Evolutionary conservation across 1,284 basidiomycete genomes (phyloP), one percentile per base, ranked within the genome.

Genomic region (Porogramme epimiltina): DNA sequence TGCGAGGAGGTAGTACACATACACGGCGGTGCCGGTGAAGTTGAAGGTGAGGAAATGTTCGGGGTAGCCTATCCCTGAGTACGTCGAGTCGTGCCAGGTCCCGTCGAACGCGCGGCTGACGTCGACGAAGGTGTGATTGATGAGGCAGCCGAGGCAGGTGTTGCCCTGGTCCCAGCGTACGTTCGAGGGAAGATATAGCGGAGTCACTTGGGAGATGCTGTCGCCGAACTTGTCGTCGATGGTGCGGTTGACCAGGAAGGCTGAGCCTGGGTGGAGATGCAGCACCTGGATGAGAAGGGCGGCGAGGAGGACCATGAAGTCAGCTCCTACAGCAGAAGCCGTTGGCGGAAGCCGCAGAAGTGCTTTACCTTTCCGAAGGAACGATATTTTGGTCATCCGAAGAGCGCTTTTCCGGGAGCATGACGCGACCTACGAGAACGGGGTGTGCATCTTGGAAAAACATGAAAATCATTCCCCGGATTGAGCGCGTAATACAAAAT

Each of bases 171-270:
- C 63, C 15, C 45, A 37, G 15, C 41, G 50, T 4, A 67, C 66
- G 18, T 69, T 69, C 11, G 66, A 39, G 1, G 71, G 62, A 13
- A 42, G 42, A n/a, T 42, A 42, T 1, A 20, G n/a, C 15, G 42
- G 42, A 5, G 31, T 31, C 6, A 42, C 25, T n/a, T n/a, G 3
- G 3, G n/a, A 5, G 16, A 18, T 20, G 26, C 26, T 42, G 49
- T 73, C 68, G n/a, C 71, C 67, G 19, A 62, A 62, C 0, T 70
- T 64, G 52, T 78, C 76, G 56, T 78, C 75, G 23, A 78, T 70
- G 0, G 73, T 69, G 3, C 73, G 62, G 53, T 73, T 74, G 22
- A 70, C 64, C 3, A 72, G 58, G 4, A 31, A 10, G 8, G 26
- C 25, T n/a, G n/a, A n/a, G n/a, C n/a, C n/a, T n/a, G n/a, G n/a